phyloP scores from a whole-genome alignment of 768 basidiomycete genomes.

The Boletus vermiculosoides region DNA sequence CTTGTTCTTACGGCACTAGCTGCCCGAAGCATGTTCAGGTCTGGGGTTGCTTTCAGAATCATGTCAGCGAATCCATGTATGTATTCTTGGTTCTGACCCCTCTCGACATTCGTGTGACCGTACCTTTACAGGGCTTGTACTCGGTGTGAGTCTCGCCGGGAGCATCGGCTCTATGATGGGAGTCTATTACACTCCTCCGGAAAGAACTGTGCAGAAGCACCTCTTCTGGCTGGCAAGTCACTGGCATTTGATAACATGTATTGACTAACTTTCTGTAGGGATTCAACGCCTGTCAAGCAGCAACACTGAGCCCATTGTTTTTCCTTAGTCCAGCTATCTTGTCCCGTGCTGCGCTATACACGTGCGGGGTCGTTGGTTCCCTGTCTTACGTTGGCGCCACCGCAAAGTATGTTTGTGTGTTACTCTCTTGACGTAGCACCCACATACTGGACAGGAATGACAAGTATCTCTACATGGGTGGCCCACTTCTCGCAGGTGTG shows the following conservation, averaged over 20 bases:
- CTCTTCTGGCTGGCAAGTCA: slow-evolving; percentile 71
- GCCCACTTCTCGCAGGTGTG: slow-evolving; percentile 84
- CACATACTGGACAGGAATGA: slow-evolving; percentile 50
- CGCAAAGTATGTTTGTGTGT: slow-evolving; percentile 52
- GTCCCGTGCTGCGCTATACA: slow-evolving; percentile 85
- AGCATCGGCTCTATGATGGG: slow-evolving; percentile 87
- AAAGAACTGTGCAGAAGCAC: slow-evolving; percentile 74
- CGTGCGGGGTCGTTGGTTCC: slow-evolving; percentile 80
- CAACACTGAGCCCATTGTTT: slow-evolving; percentile 84
- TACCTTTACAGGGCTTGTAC: slow-evolving; percentile 61
- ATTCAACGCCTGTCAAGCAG: slow-evolving; percentile 85
- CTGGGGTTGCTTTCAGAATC: slow-evolving; percentile 64
- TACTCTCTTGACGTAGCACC: neutral
- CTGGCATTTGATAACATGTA: neutral
- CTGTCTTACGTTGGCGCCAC: slow-evolving; percentile 88
- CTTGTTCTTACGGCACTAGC: slow-evolving; percentile 72
- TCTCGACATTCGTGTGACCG: neutral
- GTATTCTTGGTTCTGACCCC: slow-evolving; percentile 18
- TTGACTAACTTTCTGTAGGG: slow-evolving; percentile 42
- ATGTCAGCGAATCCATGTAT: slow-evolving; percentile 84
- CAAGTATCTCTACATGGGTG: slow-evolving; percentile 82
- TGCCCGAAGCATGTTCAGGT: slow-evolving; percentile 76
- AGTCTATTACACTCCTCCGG: slow-evolving; percentile 73
- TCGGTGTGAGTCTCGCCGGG: slow-evolving; percentile 77
- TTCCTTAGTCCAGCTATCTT: slow-evolving; percentile 84